phyloP scores from a whole-genome alignment of 2,329 filamentous ascomycete species.

The Fusarium succisae region DNA sequence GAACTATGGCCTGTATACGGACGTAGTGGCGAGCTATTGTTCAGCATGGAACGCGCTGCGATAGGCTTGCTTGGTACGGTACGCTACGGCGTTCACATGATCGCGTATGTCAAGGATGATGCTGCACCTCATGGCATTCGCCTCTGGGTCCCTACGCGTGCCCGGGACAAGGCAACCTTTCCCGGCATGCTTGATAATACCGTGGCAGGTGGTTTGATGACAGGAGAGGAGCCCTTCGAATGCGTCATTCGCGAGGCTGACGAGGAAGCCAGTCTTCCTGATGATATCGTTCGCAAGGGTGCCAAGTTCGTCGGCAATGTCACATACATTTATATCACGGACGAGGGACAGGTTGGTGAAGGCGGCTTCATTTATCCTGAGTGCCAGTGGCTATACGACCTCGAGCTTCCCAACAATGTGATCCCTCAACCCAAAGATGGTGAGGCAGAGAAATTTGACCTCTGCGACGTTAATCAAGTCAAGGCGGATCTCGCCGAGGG shows the following conservation, averaged over 20 bases:
- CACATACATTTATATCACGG: constrained; percentile 86
- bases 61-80: constrained; percentile 78
- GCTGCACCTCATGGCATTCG: constrained; percentile 65
- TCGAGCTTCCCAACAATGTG: constrained; percentile 76
- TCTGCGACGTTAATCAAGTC: constrained; percentile 82
- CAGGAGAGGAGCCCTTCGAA: constrained; percentile 82
- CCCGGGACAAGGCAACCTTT: constrained; percentile 84
- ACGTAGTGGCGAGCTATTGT: constrained; percentile 68
- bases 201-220: constrained; percentile 81
- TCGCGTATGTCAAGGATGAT: constrained; percentile 68
- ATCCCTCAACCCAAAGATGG: constrained; percentile 82
- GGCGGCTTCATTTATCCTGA: constrained; percentile 87
- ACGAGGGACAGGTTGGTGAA: constrained; percentile 80
- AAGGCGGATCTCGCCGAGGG: constrained; percentile 73
- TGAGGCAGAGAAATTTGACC: constrained; percentile 86
- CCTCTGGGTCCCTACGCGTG: constrained; percentile 85
- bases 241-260: constrained; percentile 85
- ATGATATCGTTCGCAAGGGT: constrained; percentile 69
- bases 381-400: constrained; percentile 89
- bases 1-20: constrained; percentile 84
- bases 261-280: constrained; percentile 87
- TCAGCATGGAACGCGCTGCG: constrained; percentile 81
- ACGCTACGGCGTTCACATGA: constrained; percentile 85
- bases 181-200: constrained; percentile 95
- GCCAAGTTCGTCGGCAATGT: constrained; percentile 73